These are phyloP conservation scores for Uronychia setigera DNA, from an alignment of 73 alveolate species.

Conservation along the genomic window DNA sequence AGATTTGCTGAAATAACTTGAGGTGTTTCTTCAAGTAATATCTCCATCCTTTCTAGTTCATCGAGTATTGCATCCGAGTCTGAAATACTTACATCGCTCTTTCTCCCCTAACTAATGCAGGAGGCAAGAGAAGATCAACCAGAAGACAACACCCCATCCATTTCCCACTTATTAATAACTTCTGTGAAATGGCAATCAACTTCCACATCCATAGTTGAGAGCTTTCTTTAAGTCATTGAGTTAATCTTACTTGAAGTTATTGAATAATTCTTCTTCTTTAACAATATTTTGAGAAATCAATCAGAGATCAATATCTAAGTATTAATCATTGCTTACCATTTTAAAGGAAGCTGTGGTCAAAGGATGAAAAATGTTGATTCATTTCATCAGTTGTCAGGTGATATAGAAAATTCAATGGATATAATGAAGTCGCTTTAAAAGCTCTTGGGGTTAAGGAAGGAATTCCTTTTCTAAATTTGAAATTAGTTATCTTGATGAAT, in stretches of 20 bases:
- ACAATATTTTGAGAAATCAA: not conserved
- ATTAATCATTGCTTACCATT: not conserved
- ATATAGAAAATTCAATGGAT: constrained; percentile 17
- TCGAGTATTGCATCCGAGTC: too few species aligned
- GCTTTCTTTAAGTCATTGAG: not conserved
- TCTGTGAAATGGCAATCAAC: constrained; percentile 39
- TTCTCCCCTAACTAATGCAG: too few species aligned
- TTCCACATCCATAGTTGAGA: constrained; percentile 43
- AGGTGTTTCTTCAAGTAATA: too few species aligned
- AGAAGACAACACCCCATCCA: not conserved
- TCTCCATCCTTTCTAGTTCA: too few species aligned
- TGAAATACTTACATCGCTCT: too few species aligned
- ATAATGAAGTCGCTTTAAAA: not conserved
- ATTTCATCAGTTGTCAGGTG: not conserved
- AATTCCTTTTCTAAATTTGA: constrained; percentile 41
- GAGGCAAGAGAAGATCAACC: too few species aligned
- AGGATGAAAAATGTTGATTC: not conserved
- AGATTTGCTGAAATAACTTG: too few species aligned
- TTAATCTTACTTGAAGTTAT: not conserved
- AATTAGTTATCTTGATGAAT: constrained; percentile 60
- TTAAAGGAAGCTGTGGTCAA: not conserved
- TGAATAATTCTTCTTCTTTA: not conserved
- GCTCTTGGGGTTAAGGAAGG: constrained; percentile 2
- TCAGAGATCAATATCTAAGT: constrained; percentile 9
- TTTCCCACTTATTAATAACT: constrained; percentile 46